Percentiles rank a stretch among this genome's conserved stretches.
phyloP scores from a whole-genome alignment of 441 rosid species.

The Populus trichocarpa region DNA sequence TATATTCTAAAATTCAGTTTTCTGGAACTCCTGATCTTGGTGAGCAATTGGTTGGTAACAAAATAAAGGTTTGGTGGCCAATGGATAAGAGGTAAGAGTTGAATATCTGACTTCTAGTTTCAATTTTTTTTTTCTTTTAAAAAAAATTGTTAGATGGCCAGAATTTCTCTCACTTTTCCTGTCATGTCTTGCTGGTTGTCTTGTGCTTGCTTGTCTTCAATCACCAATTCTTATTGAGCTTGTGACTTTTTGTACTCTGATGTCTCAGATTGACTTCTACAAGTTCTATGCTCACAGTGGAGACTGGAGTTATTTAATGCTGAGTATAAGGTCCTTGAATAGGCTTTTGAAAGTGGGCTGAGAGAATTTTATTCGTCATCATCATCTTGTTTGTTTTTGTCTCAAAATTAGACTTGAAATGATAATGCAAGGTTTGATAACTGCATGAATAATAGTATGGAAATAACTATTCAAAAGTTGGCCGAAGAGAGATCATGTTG shows the following conservation, averaged over 20 bases:
- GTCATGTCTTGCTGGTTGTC: constrained; percentile 8
- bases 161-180: constrained; percentile 3
- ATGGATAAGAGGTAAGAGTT: constrained; percentile 53
- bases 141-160: not conserved
- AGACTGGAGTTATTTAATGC: not conserved
- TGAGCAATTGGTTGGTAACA: constrained; percentile 53
- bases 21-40: constrained; percentile 31
- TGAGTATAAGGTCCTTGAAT: not conserved
- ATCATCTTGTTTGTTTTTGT: not conserved
- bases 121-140: not conserved
- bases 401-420: not conserved
- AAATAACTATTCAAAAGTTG: not conserved
- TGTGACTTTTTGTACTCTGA: not conserved
- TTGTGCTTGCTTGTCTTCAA: not conserved
- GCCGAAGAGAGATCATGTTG: not conserved
- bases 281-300: not conserved
- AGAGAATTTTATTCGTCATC: not conserved
- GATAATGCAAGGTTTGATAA: not conserved
- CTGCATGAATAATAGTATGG: not conserved
- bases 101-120: constrained; percentile 4
- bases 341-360: not conserved
- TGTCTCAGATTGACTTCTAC: not conserved
- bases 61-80: constrained; percentile 90
- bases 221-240: not conserved
- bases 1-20: constrained; percentile 32